Evolutionary conservation across 169 alveolate species (phyloP).

Genomic region (Amoebophrya sp.): DNA sequence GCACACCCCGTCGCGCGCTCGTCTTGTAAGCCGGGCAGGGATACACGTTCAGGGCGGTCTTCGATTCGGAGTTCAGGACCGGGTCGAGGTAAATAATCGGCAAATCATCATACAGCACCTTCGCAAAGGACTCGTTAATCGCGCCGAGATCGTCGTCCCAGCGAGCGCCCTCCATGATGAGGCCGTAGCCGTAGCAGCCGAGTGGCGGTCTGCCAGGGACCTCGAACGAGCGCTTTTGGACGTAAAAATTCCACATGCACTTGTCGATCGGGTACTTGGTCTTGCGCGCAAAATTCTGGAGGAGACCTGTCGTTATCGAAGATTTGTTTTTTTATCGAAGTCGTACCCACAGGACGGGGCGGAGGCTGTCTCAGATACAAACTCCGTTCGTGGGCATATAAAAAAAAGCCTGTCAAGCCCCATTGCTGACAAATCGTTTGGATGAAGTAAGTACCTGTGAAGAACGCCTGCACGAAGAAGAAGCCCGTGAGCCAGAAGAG

Average conservation of each 20-base stretch:
- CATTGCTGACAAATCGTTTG: too few species aligned
- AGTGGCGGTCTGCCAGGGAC: conserved; percentile 42
- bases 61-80: conserved; percentile 25
- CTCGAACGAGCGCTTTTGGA: background rate
- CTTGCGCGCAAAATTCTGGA: conserved; percentile 71
- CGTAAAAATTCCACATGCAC: conserved; percentile 49
- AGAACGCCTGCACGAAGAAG: conserved; percentile 65
- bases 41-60: conserved; percentile 39
- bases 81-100: conserved; percentile 51
- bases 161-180: conserved; percentile 78
- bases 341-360: too few species aligned
- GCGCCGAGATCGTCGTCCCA: conserved; percentile 48
- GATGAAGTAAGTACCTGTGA: conserved; percentile 51
- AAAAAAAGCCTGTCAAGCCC: too few species aligned
- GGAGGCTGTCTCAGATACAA: too few species aligned
- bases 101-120: conserved; percentile 22
- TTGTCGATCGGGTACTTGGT: conserved; percentile 65
- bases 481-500: conserved; percentile 70
- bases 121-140: conserved; percentile 40
- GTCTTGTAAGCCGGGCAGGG: conserved; percentile 60
- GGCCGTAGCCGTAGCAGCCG: conserved; percentile 70
- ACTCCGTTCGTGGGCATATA: too few species aligned
- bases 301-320: too few species aligned
- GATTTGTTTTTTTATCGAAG: too few species aligned
- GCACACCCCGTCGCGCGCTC: conserved; percentile 50